Base-by-base conservation (phyloP, 2,329 filamentous ascomycete species). In the Phyllosticta ampelicida region DNA sequence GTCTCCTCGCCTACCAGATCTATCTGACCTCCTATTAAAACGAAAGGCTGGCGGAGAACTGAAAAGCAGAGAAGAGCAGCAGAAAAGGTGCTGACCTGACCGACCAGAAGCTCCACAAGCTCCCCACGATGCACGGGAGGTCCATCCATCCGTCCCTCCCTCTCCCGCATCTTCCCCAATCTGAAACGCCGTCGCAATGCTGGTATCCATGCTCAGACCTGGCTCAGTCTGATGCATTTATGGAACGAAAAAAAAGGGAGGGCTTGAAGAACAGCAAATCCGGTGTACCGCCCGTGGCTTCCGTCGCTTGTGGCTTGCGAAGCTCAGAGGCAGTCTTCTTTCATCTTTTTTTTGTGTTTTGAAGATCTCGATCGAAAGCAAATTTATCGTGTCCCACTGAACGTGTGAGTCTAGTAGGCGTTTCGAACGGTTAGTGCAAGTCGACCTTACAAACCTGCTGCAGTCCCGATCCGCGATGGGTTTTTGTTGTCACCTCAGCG, bases 371-470 rank as follows among this genome's bases (percentile, higher is more conserved):
- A n/a, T 44, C 36, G 16, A 57, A 48, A 57, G 55, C 55, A 57
- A 48, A 23, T 20, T 19, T 16, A 10, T 26, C 55, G 19, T n/a
- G 16, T n/a, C n/a, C 36, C 36, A 44, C 36, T 44, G 13, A 44
- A n/a, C 36, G n/a, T 48, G 20, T 9, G 21, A 3, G 19, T 48
- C 29, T 57, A 30, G 50, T 13, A 9, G 23, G n/a, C 8, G 29
- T 53, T 28, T 53, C 20, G 50, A 16, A 48, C 30, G n/a, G 30
- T 57, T 53, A 57, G 55, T 48, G 21, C 29, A 57, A 26, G 29
- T 30, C 44, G 30, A 44, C 19, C 18, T 23, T 23, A 57, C 55
- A 57, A 57, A 57, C 55, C 55, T 57, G 6, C 13, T 44, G 55
- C 49, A 48, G 18, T 48, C 55, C 49, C 44, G 28, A 26, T 19